A percentile compares a stretch with the other conserved stretches of the same genome.
phyloP scores from a whole-genome alignment of 2,329 filamentous ascomycete genomes.

The Camillea tinctor region DNA sequence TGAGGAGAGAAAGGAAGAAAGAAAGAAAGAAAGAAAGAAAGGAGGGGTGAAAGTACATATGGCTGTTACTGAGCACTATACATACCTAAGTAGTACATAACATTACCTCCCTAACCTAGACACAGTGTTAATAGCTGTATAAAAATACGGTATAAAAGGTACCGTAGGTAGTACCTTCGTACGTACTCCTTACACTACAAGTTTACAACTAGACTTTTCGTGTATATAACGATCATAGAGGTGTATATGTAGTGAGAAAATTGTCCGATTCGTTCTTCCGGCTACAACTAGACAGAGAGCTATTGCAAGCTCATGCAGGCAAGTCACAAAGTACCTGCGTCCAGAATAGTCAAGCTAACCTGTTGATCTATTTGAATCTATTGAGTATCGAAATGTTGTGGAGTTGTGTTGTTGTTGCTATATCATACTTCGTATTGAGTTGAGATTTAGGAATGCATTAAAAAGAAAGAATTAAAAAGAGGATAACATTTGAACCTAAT shows the following conservation, averaged over 20 bases:
- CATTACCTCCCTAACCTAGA: no score
- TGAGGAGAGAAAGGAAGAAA: neutral
- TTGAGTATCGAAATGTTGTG: neutral
- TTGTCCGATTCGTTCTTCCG: slow-evolving; percentile 1
- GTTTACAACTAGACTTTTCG: neutral
- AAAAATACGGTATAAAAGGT: neutral
- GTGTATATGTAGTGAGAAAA: neutral
- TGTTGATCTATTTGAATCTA: neutral
- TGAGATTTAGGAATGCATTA: no score
- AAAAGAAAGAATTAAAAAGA: neutral
- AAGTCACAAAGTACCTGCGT: neutral
- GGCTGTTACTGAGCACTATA: neutral
- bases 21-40: no score
- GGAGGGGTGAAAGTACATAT: neutral
- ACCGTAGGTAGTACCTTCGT: neutral
- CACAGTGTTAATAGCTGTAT: neutral
- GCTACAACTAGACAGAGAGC: neutral
- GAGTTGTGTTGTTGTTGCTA: neutral
- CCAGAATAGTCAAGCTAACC: neutral
- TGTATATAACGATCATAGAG: no score
- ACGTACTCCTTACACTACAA: no score
- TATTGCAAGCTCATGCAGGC: neutral
- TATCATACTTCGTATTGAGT: no score
- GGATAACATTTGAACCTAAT: neutral
- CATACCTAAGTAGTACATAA: neutral